Evolutionary conservation across 495 filamentous ascomycete species (phyloP).

Genomic region (Hypoxylon intermedium): DNA sequence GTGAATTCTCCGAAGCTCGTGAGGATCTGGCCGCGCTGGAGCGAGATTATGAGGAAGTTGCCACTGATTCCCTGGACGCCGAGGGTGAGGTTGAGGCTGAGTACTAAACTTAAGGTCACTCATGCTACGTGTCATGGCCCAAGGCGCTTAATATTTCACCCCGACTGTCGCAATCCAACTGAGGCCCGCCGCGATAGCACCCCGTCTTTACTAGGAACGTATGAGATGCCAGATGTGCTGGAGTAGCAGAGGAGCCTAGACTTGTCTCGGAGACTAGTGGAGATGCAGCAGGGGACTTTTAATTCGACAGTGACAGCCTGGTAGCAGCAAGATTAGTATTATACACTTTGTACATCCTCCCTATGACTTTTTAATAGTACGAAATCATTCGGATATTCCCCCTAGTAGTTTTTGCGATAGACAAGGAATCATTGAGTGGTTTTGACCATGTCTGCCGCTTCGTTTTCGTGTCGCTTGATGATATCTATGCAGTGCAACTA

Average conservation of each 20-base stretch:
- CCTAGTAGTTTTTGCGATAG: constrained; percentile 4
- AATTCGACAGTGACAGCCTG: constrained; percentile 39
- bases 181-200: constrained; percentile 35
- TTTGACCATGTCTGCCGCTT: constrained; percentile 19
- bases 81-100: constrained; percentile 91
- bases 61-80: constrained; percentile 89
- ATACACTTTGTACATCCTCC: constrained; percentile 45
- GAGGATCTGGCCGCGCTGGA: constrained; percentile 97
- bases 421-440: background rate
- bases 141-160: constrained; percentile 36
- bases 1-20: constrained; percentile 98
- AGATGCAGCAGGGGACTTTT: constrained; percentile 32
- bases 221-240: constrained; percentile 29
- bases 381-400: constrained; percentile 29
- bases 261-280: constrained; percentile 24
- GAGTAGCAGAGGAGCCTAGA: constrained; percentile 25
- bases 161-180: constrained; percentile 32
- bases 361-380: constrained; percentile 44
- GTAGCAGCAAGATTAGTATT: constrained; percentile 43
- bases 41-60: constrained; percentile 99
- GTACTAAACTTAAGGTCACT: constrained; percentile 70
- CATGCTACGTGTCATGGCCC: constrained; percentile 35
- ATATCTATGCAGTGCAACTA: constrained; percentile 35
- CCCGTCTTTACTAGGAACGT: constrained; percentile 23
- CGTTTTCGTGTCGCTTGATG: constrained; percentile 35